Base-by-base conservation (phyloP, 495 filamentous ascomycete species). In the Cercophora samala region DNA sequence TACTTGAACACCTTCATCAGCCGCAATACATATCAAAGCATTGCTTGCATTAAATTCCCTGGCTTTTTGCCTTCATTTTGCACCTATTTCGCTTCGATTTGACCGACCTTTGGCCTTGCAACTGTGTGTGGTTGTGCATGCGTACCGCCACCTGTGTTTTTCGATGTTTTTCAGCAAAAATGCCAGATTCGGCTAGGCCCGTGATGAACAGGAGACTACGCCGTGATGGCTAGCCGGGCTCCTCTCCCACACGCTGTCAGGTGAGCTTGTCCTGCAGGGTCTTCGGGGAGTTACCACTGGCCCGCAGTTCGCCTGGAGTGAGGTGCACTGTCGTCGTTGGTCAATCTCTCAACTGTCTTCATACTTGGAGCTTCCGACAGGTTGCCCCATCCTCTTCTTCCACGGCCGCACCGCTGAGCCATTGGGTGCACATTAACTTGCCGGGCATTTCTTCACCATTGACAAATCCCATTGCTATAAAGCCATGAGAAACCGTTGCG, bases 241-340 rank as follows among this genome's bases (percentile, higher is more conserved):
- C n/a, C 42, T 66, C 65, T 54, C 61, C 67, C 66, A 69, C 74
- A 71, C 74, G 74, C 58, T 72, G 73, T 76, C 74, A 76, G 71
- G 69, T 75, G 73, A 75, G 64, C 25, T 42, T 25, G 26, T 32
- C 56, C 67, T 65, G 69, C 69, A 73, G 68, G 70, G 69, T 70
- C 64, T 60, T 60, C 26, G 46, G 51, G 58, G 56, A 52, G 29
- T 58, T 66, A 61, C 66, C 69, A 66, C 61, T 60, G 64, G 68
- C 59, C 21, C 26, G 22, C 29, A 60, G 63, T 64, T 63, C 60
- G 37, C 69, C 60, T 8, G 4, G 8, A 8, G 3, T 32, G 29
- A 24, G 55, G 42, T n/a, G 54, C 42, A 69, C 72, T 70, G 66
- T 66, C 68, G 32, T 32, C 65, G 52, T 60, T 65, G 61, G 51